Conservation (phyloP, 2,329 filamentous ascomycete species). For the Periconia macrospinosa region DNA sequence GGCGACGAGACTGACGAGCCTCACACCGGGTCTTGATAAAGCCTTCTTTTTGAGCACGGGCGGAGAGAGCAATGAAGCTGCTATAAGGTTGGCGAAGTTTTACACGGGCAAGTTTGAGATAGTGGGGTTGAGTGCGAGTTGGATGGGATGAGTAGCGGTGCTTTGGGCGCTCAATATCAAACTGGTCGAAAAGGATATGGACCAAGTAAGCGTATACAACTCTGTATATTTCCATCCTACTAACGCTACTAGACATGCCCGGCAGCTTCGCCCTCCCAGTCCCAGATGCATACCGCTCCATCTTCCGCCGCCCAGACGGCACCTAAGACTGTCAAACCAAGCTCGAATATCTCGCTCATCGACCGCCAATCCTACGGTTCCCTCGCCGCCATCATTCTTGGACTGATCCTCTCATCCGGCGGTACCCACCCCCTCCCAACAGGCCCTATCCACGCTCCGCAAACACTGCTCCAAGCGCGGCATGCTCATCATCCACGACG, state of each 20-base stretch:
- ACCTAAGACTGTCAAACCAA: conserved; percentile 68
- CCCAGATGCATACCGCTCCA: conserved; percentile 63
- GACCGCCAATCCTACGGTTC: conserved; percentile 63
- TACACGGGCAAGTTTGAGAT: conserved; percentile 68
- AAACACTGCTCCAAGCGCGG: conserved; percentile 37
- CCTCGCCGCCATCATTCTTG: conserved; percentile 64
- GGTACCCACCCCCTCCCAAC: conserved; percentile 62
- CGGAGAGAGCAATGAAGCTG: conserved; percentile 55
- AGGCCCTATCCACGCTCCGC: conserved; percentile 58
- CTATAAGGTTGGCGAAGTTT: conserved; percentile 65
- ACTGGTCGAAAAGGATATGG: conserved; percentile 54
- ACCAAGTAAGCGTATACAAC: conserved; percentile 23
- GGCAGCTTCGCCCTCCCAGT: conserved; percentile 61
- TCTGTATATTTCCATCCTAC: neutral
- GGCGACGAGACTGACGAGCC: conserved; percentile 28
- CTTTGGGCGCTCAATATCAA: conserved; percentile 57
- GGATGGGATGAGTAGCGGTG: conserved; percentile 61
- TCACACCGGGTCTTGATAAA: conserved; percentile 33
- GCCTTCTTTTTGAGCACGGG: conserved; percentile 38
- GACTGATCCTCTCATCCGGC: conserved; percentile 61
- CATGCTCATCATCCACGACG: conserved; percentile 42
- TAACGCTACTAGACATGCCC: conserved; percentile 41
- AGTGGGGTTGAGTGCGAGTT: conserved; percentile 61
- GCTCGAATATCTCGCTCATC: conserved; percentile 62
- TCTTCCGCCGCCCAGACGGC: conserved; percentile 61